Evolutionary conservation across 2,329 filamentous ascomycete genomes (phyloP).

Genomic region (Bisporella sp.): DNA sequence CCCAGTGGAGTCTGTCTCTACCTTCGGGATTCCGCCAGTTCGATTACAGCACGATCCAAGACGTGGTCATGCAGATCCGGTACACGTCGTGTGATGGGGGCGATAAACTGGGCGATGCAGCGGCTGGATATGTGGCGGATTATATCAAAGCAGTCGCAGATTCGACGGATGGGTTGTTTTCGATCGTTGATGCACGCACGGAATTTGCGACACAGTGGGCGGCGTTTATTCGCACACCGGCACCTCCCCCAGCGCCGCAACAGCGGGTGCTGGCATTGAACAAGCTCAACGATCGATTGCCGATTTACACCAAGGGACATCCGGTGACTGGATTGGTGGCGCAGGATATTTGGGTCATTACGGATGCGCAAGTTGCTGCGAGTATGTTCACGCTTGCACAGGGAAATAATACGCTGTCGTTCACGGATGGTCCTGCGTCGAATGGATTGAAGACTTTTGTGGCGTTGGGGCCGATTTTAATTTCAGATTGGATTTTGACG

Average conservation of each 20-base stretch:
- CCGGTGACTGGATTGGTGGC: not conserved
- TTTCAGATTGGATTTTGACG: too few relatives aligned
- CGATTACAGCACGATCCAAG: constrained; percentile 28
- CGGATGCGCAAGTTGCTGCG: too few relatives aligned
- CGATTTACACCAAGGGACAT: not conserved
- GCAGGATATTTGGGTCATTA: too few relatives aligned
- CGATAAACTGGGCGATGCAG: constrained; percentile 13
- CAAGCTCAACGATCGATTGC: not conserved
- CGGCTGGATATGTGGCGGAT: constrained; percentile 3
- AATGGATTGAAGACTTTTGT: too few relatives aligned
- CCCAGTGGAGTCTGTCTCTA: constrained; percentile 27
- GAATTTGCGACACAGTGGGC: not conserved
- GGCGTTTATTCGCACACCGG: not conserved
- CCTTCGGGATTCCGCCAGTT: constrained; percentile 24
- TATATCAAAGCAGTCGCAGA: not conserved
- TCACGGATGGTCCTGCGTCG: too few relatives aligned
- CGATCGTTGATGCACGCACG: not conserved
- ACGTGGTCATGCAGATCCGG: constrained; percentile 29
- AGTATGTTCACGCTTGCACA: too few relatives aligned
- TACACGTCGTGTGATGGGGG: constrained; percentile 30
- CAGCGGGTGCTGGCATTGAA: not conserved
- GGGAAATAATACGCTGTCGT: too few relatives aligned
- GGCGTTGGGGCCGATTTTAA: too few relatives aligned
- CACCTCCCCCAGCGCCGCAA: not conserved
- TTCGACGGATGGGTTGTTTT: not conserved